These are phyloP conservation scores for Suhomyces bokatorum DNA, from an alignment of 1,139 yeast species.

Conservation along the genomic window DNA sequence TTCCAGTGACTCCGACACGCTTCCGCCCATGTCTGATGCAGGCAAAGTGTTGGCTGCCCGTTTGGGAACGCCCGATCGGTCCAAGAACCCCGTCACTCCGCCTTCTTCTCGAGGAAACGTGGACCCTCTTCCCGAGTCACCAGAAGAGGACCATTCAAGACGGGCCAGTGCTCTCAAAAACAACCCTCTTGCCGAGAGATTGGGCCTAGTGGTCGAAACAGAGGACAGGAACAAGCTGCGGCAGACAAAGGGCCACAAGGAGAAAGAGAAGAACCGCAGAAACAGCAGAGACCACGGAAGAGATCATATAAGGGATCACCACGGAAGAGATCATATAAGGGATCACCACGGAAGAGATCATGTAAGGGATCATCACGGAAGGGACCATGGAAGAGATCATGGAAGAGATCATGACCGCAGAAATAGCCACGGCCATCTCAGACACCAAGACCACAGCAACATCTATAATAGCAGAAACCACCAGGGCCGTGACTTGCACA, in stretches of 20 bases:
- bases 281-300: background rate
- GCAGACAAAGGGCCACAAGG: background rate
- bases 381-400: background rate
- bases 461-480: background rate
- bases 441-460: background rate
- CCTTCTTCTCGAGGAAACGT: constrained; percentile 5
- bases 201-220: constrained; percentile 15
- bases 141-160: background rate
- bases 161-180: background rate
- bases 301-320: background rate
- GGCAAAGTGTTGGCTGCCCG: constrained; percentile 31
- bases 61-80: constrained; percentile 16
- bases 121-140: background rate
- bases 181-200: constrained; percentile 23
- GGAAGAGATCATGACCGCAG: background rate
- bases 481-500: background rate
- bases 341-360: background rate
- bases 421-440: background rate
- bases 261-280: background rate
- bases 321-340: background rate
- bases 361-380: background rate
- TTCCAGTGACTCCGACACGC: constrained; percentile 15
- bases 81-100: background rate
- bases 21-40: constrained; percentile 29
- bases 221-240: background rate